Evolutionary conservation across 169 alveolate species (phyloP).

Genomic region (Cryptosporidium tyzzeri): DNA sequence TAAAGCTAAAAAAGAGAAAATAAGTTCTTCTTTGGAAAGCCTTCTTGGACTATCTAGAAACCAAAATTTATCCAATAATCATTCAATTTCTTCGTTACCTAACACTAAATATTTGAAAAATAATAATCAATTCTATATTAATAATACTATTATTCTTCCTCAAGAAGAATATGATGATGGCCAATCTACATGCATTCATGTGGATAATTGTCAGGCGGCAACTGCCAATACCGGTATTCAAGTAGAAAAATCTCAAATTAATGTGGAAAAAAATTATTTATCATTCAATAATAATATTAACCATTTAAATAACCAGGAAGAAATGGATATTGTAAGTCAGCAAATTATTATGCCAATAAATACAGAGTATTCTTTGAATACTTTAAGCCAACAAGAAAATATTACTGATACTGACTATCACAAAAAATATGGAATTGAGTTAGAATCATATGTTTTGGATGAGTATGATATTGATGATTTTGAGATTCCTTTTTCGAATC

Average conservation of each 20-base stretch:
- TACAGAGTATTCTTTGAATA: neutral
- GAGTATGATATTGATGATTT: constrained; percentile 34
- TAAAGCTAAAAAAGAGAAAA: constrained; percentile 25
- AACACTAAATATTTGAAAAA: neutral
- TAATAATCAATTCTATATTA: neutral
- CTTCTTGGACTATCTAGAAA: constrained; percentile 25
- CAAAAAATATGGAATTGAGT: constrained; percentile 2
- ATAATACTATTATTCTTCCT: constrained; percentile 62
- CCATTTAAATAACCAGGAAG: neutral
- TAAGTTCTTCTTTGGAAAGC: constrained; percentile 55
- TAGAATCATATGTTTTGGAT: constrained; percentile 28
- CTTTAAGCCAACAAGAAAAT: neutral
- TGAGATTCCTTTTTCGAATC: neutral
- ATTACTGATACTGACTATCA: neutral
- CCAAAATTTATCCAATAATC: neutral
- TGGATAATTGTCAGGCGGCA: neutral
- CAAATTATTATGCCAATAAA: neutral
- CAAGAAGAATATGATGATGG: constrained; percentile 37
- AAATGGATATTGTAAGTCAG: neutral
- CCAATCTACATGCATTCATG: neutral
- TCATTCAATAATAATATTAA: neutral
- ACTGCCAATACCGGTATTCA: neutral
- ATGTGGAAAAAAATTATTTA: neutral
- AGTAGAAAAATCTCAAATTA: neutral
- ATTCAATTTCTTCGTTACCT: neutral